Evolutionary conservation across 768 basidiomycete species (phyloP).

Genomic region (Leccinum rimulosum): DNA sequence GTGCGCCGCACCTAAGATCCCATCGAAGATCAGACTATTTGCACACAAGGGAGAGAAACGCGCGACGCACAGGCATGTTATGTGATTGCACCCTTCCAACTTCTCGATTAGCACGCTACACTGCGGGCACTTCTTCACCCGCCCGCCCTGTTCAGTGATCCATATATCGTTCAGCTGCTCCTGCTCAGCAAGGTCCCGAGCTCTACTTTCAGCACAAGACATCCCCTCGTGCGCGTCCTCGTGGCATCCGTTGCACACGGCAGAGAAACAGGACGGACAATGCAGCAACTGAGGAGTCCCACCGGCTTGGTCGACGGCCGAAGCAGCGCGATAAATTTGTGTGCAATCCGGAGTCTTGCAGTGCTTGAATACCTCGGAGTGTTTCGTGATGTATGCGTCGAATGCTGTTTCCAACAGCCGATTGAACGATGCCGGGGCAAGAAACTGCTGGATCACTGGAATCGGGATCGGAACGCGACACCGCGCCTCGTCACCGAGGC

Average conservation of each 20-base stretch:
- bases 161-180: conserved; percentile 55
- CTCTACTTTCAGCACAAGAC: conserved; percentile 47
- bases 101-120: conserved; percentile 74
- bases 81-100: conserved; percentile 74
- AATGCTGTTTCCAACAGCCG: conserved; percentile 56
- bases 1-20: too few species aligned
- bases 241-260: conserved; percentile 64
- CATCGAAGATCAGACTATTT: too few species aligned
- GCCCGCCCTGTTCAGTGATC: conserved; percentile 47
- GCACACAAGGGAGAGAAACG: not conserved
- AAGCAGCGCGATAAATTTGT: conserved; percentile 61
- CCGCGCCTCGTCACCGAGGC: conserved; percentile 60
- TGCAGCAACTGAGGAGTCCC: conserved; percentile 39
- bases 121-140: conserved; percentile 71
- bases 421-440: conserved; percentile 53
- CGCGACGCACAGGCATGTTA: conserved; percentile 49
- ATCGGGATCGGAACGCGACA: conserved; percentile 58
- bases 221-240: conserved; percentile 61
- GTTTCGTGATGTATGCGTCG: conserved; percentile 52
- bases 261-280: conserved; percentile 66
- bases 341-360: conserved; percentile 79
- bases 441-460: conserved; percentile 45
- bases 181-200: conserved; percentile 42
- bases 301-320: conserved; percentile 30
- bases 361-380: conserved; percentile 59